phyloP scores from a whole-genome alignment of 192 early-diverging fungal genomes.

The Fimicolochytrium jonesii region DNA sequence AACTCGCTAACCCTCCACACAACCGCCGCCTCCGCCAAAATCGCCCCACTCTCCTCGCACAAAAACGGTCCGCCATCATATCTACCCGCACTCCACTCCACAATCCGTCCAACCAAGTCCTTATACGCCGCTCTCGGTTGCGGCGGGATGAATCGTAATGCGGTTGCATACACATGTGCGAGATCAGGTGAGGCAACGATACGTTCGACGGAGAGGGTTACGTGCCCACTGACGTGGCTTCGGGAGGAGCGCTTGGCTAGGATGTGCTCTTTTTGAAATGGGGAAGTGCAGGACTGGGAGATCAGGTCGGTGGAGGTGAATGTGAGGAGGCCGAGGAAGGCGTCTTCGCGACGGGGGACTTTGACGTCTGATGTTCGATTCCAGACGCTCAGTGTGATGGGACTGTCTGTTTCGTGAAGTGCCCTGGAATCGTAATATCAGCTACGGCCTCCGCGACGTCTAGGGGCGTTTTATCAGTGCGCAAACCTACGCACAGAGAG shows the following conservation, averaged over 20 bases:
- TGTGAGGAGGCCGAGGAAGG: conserved; percentile 11
- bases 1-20: conserved; percentile 23
- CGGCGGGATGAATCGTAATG: conserved; percentile 5
- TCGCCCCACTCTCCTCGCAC: background rate
- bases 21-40: conserved; percentile 12
- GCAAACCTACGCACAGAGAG: conserved; percentile 13
- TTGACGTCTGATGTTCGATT: conserved; percentile 6
- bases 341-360: background rate
- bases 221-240: conserved; percentile 12
- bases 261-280: background rate
- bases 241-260: conserved; percentile 21
- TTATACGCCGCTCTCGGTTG: conserved; percentile 9
- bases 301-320: background rate
- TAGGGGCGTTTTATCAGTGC: no score
- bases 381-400: conserved; percentile 15
- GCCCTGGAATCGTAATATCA: no score
- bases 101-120: background rate
- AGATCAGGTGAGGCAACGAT: background rate
- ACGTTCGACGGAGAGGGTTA: background rate
- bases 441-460: no score
- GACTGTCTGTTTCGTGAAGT: no score
- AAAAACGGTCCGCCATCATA: conserved; percentile 1
- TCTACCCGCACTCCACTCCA: background rate
- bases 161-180: background rate
- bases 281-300: background rate